Evolutionary conservation across 345 rosid species (phyloP), one percentile per base, ranked within the genome.

Genomic region (Syzygium aqueum): DNA sequence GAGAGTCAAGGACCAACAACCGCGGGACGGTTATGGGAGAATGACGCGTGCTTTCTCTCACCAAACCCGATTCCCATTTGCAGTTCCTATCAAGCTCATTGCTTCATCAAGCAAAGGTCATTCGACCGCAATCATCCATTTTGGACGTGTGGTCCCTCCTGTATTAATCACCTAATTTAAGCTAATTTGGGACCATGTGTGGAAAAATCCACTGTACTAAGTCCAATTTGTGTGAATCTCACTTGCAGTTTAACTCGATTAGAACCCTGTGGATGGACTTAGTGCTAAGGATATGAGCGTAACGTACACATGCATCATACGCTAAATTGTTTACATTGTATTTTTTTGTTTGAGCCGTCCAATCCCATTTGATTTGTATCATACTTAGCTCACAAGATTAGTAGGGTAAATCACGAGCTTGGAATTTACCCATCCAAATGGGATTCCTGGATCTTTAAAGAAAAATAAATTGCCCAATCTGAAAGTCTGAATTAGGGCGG

Each of bases 401-500:
- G 59, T 5, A 5, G 22, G 21, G 19, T 53, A 53, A 53, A 17
- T 21, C 25, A 54, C 10, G 4, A 28, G 11, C 22, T 65, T 28
- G 40, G 77, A n/a, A 61, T n/a, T 61, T 61, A 61, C 19, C 19
- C 1, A 63, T 63, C 21, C 7, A 28, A 63, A 3, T 7, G 16
- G 6, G 23, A 8, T 30, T 30, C 4, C 4, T 67, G 43, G 43
- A 67, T 67, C 43, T 67, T 16, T 0, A 3, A 17, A 16, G n/a
- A 65, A 63, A 0, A 19, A 67, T 3, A 17, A 67, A 30, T 30
- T 7, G 19, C 23, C 43, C 33, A 2, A 0, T 16, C 2, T 2
- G 5, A 17, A 30, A 67, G 5, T 67, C 5, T 0, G 0, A 30
- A 30, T 30, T 28, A 16, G 2, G 12, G 0, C 21, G 0, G 8